phyloP scores from a whole-genome alignment of 345 rosid species.

The Citrus glauca region DNA sequence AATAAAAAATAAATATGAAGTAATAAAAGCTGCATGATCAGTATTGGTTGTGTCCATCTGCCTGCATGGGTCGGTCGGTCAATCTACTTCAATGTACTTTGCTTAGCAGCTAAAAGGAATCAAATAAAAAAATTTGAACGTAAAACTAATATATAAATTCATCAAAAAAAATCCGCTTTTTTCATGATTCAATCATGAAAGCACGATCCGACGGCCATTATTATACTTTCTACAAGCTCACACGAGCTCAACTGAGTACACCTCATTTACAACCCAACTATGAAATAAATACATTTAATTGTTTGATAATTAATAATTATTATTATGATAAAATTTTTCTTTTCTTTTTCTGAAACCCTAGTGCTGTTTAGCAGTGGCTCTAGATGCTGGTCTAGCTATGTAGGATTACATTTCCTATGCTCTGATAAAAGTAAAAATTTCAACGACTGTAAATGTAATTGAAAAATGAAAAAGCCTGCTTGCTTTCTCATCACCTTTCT shows the following conservation, averaged over 20 bases:
- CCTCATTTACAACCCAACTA: background rate
- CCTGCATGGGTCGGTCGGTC: background rate
- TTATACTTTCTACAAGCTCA: background rate
- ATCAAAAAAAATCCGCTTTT: background rate
- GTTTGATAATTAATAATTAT: background rate
- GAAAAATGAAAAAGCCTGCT: slow-evolving; percentile 20
- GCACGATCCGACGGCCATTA: background rate
- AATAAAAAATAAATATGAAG: background rate
- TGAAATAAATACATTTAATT: no score
- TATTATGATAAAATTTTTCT: background rate
- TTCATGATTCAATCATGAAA: background rate
- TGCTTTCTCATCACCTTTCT: slow-evolving; percentile 15
- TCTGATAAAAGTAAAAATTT: slow-evolving; percentile 14
- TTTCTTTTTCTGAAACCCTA: slow-evolving; percentile 1
- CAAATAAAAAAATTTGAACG: background rate
- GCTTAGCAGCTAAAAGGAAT: background rate
- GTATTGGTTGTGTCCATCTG: background rate
- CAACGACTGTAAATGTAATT: slow-evolving; percentile 10
- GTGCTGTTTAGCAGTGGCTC: background rate
- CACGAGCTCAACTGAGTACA: background rate
- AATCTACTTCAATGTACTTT: background rate
- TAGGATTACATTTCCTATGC: slow-evolving; percentile 26
- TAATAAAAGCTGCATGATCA: background rate
- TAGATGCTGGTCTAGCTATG: slow-evolving; percentile 16
- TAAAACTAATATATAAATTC: background rate